phyloP scores from a whole-genome alignment of 306 rosid genomes.

The Prosopis cineraria region DNA sequence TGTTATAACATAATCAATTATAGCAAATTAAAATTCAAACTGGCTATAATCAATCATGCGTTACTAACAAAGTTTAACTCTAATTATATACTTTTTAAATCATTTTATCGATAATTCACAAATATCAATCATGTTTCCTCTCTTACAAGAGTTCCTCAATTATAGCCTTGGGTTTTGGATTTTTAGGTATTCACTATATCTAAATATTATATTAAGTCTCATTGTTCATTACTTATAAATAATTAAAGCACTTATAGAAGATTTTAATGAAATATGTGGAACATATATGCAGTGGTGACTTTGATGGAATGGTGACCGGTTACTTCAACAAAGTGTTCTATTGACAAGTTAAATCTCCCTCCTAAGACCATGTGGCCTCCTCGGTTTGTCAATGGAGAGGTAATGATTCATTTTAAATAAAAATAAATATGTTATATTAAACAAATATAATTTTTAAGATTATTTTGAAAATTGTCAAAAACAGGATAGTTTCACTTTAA shows the following conservation, averaged over 20 bases:
- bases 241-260: no score
- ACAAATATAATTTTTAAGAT: no score
- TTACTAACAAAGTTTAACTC: no score
- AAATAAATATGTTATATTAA: not conserved
- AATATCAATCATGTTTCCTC: conserved; percentile 71
- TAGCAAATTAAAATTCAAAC: no score
- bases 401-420: conserved; percentile 17
- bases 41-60: no score
- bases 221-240: no score
- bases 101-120: no score
- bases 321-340: conserved; percentile 84
- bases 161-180: conserved; percentile 69
- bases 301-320: conserved; percentile 85
- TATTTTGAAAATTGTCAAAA: no score
- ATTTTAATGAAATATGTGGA: not conserved
- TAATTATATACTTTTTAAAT: no score
- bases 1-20: no score
- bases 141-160: conserved; percentile 49
- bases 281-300: conserved; percentile 64
- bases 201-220: no score
- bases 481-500: no score
- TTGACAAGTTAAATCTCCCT: conserved; percentile 62
- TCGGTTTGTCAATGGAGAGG: conserved; percentile 73
- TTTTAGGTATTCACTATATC: conserved; percentile 86
- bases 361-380: conserved; percentile 62